phyloP scores from a whole-genome alignment of 805 yeast species.

The Ogataea corticis region DNA sequence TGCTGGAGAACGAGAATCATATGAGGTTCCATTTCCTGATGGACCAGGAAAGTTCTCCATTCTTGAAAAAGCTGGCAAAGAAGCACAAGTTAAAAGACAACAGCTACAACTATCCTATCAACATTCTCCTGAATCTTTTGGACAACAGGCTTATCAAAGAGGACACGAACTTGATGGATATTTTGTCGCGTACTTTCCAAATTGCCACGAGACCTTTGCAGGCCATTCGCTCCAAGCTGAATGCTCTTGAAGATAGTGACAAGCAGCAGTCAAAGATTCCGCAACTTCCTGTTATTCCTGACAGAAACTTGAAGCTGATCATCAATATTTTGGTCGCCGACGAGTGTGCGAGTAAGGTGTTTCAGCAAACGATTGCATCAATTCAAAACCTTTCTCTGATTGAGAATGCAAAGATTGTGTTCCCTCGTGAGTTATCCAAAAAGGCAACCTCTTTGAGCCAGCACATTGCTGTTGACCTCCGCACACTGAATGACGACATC shows the following conservation, averaged over 20 bases:
- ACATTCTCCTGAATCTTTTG: constrained; percentile 60
- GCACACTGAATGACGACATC: constrained; percentile 48
- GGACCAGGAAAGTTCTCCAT: constrained; percentile 65
- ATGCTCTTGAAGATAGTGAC: constrained; percentile 31
- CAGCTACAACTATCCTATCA: constrained; percentile 68
- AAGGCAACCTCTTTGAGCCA: constrained; percentile 63
- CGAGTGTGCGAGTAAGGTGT: constrained; percentile 82
- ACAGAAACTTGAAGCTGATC: constrained; percentile 57
- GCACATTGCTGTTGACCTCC: constrained; percentile 54
- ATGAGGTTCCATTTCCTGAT: constrained; percentile 73
- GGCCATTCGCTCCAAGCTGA: constrained; percentile 44
- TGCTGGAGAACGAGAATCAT: constrained; percentile 66
- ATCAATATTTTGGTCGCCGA: constrained; percentile 72
- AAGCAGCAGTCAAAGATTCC: constrained; percentile 23
- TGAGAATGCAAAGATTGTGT: constrained; percentile 59
- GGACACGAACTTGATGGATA: constrained; percentile 75
- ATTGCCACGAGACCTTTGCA: constrained; percentile 73
- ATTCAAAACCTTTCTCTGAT: constrained; percentile 74
- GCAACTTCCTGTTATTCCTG: constrained; percentile 64
- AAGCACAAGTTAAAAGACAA: constrained; percentile 41
- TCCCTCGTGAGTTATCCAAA: constrained; percentile 65
- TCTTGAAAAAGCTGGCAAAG: constrained; percentile 37
- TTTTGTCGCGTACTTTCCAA: constrained; percentile 72
- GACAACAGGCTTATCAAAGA: constrained; percentile 65
- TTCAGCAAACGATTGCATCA: constrained; percentile 77